phyloP scores from a whole-genome alignment of 2,329 filamentous ascomycete species.

The Ceratocystis huliohia region DNA sequence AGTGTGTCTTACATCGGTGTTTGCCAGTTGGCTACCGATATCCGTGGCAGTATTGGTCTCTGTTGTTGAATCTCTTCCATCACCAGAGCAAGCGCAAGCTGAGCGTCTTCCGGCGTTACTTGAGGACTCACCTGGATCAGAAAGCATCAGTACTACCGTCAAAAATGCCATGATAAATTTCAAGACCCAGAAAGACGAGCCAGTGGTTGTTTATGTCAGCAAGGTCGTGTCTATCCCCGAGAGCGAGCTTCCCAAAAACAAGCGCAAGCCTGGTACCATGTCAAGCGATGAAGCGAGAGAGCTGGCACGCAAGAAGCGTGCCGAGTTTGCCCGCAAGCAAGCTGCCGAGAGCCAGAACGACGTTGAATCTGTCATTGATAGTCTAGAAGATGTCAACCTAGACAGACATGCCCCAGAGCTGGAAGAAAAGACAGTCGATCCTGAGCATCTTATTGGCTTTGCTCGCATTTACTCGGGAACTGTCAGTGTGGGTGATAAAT shows the following conservation, averaged over 20 bases:
- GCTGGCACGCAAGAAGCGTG: conserved; percentile 73
- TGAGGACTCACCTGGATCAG: conserved; percentile 62
- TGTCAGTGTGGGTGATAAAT: conserved; percentile 72
- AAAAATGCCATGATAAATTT: conserved; percentile 75
- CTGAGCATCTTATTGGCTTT: conserved; percentile 87
- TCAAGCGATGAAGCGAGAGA: conserved; percentile 85
- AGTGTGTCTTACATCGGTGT: conserved; percentile 72
- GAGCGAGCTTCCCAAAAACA: conserved; percentile 82
- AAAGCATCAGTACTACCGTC: conserved; percentile 54
- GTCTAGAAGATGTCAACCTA: conserved; percentile 35
- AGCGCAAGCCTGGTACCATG: conserved; percentile 55
- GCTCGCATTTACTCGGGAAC: conserved; percentile 87
- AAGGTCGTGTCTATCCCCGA: conserved; percentile 96
- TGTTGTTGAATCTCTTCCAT: conserved; percentile 83
- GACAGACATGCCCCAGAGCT: conserved; percentile 38
- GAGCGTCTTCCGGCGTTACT: conserved; percentile 68
- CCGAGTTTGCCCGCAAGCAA: conserved; percentile 72
- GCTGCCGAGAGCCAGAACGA: conserved; percentile 41
- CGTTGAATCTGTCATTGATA: conserved; percentile 13
- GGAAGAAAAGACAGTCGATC: conserved; percentile 51
- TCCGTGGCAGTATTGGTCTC: conserved; percentile 89
- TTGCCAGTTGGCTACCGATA: conserved; percentile 79
- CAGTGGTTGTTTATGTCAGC: conserved; percentile 87
- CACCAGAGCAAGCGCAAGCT: conserved; percentile 67
- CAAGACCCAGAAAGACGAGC: conserved; percentile 54